Evolutionary conservation across 1,284 basidiomycete genomes (phyloP).

Genomic region (Gomphus bonarii): DNA sequence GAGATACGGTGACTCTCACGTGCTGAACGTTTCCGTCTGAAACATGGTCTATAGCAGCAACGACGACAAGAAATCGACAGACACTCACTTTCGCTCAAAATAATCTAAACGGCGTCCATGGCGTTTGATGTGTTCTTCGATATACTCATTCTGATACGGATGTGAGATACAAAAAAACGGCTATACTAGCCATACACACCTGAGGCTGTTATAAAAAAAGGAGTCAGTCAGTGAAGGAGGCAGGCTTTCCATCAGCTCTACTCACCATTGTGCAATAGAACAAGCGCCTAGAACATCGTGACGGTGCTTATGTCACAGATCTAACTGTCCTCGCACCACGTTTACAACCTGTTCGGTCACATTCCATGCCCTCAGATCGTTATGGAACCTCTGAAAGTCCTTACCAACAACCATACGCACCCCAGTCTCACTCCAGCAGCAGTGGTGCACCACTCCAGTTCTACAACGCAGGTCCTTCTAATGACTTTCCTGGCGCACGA

Average conservation of each 20-base stretch:
- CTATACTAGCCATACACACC: constrained; percentile 29
- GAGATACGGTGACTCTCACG: constrained; percentile 86
- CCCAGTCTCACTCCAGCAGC: constrained; percentile 8
- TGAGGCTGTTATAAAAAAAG: constrained; percentile 44
- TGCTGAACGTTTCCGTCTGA: constrained; percentile 88
- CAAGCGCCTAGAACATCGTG: neutral
- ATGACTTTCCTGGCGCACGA: constrained; percentile 51
- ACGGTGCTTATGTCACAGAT: neutral
- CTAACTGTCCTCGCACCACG: neutral
- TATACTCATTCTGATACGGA: constrained; percentile 69
- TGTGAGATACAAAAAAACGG: neutral
- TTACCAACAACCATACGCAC: constrained; percentile 38
- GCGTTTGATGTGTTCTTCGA: constrained; percentile 82
- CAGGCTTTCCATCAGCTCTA: neutral
- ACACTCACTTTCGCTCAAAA: constrained; percentile 69
- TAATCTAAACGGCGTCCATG: constrained; percentile 82
- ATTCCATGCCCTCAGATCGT: constrained; percentile 16
- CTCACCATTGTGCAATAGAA: neutral
- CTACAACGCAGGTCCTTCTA: constrained; percentile 44
- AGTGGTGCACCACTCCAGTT: constrained; percentile 61
- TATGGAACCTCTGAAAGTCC: constrained; percentile 49
- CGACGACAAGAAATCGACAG: constrained; percentile 3
- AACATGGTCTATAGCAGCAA: neutral
- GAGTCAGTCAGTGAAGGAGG: neutral
- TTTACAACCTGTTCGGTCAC: neutral